Conservation (phyloP, 1,139 yeast genomes). For the Blastobotrys malaysiensis region DNA sequence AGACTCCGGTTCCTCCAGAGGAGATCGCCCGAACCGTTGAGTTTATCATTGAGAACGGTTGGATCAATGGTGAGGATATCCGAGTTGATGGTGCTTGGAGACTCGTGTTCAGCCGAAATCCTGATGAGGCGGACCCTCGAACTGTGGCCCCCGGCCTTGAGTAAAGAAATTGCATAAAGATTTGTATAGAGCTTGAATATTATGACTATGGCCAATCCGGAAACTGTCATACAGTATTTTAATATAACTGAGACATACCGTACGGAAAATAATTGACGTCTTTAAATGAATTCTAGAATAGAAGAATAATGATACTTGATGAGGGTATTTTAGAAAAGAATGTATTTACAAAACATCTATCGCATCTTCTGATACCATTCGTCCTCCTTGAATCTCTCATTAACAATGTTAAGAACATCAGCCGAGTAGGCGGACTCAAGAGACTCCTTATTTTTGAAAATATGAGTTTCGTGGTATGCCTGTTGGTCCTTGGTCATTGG, state of each 20-base stretch:
- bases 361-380: slow-evolving; percentile 41
- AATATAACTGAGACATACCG: neutral
- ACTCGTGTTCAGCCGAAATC: slow-evolving; percentile 1
- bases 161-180: neutral
- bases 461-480: slow-evolving; percentile 64
- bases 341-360: slow-evolving; percentile 4
- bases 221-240: no score
- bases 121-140: slow-evolving; percentile 2
- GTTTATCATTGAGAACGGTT: slow-evolving; percentile 16
- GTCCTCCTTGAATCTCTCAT: slow-evolving; percentile 68
- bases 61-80: slow-evolving; percentile 18
- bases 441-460: slow-evolving; percentile 58
- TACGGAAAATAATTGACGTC: no score
- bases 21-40: slow-evolving; percentile 16
- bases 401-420: slow-evolving; percentile 55
- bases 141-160: slow-evolving; percentile 4
- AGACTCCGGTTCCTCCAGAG: slow-evolving; percentile 15
- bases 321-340: neutral
- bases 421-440: slow-evolving; percentile 59
- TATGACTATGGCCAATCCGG: no score
- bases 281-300: no score
- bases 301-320: neutral
- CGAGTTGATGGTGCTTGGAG: slow-evolving; percentile 19
- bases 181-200: neutral
- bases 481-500: slow-evolving; percentile 88